phyloP scores from a whole-genome alignment of 1,284 basidiomycete genomes.

The Amylostereum areolatum region DNA sequence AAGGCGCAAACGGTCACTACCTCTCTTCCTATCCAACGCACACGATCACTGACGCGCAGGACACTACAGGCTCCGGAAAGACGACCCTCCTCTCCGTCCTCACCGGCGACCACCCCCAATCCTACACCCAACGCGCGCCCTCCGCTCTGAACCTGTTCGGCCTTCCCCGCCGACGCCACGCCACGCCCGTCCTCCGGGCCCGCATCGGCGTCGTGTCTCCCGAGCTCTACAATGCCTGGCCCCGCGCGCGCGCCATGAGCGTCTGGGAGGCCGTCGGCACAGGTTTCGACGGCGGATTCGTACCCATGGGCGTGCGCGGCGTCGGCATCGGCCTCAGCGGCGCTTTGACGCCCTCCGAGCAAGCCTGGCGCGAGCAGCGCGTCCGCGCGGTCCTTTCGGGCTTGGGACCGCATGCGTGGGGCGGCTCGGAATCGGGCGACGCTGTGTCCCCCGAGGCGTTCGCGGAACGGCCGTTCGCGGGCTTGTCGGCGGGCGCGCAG shows the following conservation, averaged over 20 bases:
- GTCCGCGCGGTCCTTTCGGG: constrained; percentile 52
- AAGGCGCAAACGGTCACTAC: constrained; percentile 73
- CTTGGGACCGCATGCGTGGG: constrained; percentile 58
- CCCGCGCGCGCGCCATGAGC: constrained; percentile 62
- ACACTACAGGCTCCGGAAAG: constrained; percentile 77
- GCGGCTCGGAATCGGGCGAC: constrained; percentile 2
- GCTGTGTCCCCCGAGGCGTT: constrained; percentile 29
- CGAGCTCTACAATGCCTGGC: constrained; percentile 89
- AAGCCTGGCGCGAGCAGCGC: constrained; percentile 38
- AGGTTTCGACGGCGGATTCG: constrained; percentile 80
- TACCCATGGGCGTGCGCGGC: constrained; percentile 39
- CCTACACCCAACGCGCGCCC: constrained; percentile 68
- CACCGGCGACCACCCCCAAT: constrained; percentile 93
- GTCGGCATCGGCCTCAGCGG: constrained; percentile 39
- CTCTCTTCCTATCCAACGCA: neutral
- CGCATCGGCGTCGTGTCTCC: constrained; percentile 81
- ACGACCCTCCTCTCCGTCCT: constrained; percentile 91
- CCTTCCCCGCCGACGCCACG: constrained; percentile 54
- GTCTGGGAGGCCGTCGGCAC: constrained; percentile 80
- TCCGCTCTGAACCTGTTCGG: constrained; percentile 69
- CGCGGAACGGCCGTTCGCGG: constrained; percentile 45
- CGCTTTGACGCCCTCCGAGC: constrained; percentile 26
- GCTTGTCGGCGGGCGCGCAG: constrained; percentile 69
- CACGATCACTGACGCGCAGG: neutral
- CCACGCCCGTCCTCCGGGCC: constrained; percentile 51